These are phyloP conservation scores for Pleomassaria siparia DNA, from an alignment of 2,329 filamentous ascomycete genomes.

Conservation along the genomic window DNA sequence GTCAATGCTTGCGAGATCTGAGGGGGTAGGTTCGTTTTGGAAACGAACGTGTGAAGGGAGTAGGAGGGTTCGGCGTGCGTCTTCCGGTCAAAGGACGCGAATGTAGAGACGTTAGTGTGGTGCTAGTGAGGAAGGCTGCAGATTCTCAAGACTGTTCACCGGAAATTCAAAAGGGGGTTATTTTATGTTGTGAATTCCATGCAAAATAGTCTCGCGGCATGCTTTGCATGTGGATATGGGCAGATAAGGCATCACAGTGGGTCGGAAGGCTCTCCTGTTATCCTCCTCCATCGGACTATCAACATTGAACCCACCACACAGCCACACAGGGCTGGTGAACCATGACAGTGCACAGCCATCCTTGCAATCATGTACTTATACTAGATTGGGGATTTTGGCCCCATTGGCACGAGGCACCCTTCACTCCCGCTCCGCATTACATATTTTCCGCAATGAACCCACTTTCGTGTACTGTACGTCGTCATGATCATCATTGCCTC, in stretches of 20 bases:
- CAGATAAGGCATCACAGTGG: too few relatives aligned
- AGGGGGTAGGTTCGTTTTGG: background rate
- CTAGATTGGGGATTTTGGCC: background rate
- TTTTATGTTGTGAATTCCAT: background rate
- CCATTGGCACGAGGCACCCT: background rate
- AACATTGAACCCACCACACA: too few relatives aligned
- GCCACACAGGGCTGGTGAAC: background rate
- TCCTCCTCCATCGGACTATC: background rate
- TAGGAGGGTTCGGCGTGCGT: background rate
- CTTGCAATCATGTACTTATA: background rate
- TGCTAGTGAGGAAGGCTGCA: background rate
- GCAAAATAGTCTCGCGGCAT: too few relatives aligned
- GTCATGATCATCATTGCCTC: too few relatives aligned
- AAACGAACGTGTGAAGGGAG: background rate
- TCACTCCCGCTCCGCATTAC: background rate
- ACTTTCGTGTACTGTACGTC: too few relatives aligned
- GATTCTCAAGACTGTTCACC: background rate
- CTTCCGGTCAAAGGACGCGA: background rate
- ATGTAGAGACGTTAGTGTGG: background rate
- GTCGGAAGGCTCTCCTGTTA: too few relatives aligned
- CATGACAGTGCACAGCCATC: background rate
- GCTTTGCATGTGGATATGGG: too few relatives aligned
- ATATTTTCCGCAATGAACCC: too few relatives aligned
- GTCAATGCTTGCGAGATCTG: conserved; percentile 26
- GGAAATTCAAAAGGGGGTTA: background rate